A percentile compares a stretch with the other conserved stretches of the same genome.
These are phyloP conservation scores for Phytomonas sp. DNA, from an alignment of 208 protist genomes.

Conservation along the genomic window DNA sequence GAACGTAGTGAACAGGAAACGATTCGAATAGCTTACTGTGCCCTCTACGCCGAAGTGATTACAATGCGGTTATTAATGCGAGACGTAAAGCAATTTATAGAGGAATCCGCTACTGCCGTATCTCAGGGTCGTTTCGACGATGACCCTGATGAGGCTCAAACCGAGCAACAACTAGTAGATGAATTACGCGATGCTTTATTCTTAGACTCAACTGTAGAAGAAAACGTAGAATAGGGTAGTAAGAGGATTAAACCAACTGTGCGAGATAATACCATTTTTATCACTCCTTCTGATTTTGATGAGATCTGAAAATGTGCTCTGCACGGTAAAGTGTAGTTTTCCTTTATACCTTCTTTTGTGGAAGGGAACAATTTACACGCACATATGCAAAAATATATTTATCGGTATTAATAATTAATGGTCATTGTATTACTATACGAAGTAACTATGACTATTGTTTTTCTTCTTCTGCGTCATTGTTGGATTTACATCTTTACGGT, in stretches of 20 bases:
- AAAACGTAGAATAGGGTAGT: background rate
- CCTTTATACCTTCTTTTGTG: background rate
- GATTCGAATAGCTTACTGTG: constrained; percentile 41
- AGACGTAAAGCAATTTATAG: constrained; percentile 22
- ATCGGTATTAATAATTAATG: background rate
- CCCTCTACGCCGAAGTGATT: constrained; percentile 41
- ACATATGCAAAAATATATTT: background rate
- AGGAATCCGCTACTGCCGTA: constrained; percentile 5
- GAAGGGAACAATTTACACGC: background rate
- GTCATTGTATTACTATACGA: constrained; percentile 1
- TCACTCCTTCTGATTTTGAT: background rate
- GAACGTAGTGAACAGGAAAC: constrained; percentile 61
- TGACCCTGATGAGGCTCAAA: background rate
- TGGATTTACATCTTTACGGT: background rate
- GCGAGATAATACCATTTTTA: background rate
- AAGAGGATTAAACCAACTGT: background rate
- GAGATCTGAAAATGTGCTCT: background rate
- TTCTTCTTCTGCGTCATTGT: background rate
- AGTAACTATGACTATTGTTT: background rate
- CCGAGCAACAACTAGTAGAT: constrained; percentile 15
- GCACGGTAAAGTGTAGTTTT: background rate
- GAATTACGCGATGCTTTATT: constrained; percentile 15
- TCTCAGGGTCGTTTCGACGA: background rate
- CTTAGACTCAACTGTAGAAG: background rate
- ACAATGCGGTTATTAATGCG: constrained; percentile 41